Evolutionary conservation across 768 basidiomycete genomes (phyloP), one percentile per base, ranked within the genome.

Genomic region (Sarcodon sp.): DNA sequence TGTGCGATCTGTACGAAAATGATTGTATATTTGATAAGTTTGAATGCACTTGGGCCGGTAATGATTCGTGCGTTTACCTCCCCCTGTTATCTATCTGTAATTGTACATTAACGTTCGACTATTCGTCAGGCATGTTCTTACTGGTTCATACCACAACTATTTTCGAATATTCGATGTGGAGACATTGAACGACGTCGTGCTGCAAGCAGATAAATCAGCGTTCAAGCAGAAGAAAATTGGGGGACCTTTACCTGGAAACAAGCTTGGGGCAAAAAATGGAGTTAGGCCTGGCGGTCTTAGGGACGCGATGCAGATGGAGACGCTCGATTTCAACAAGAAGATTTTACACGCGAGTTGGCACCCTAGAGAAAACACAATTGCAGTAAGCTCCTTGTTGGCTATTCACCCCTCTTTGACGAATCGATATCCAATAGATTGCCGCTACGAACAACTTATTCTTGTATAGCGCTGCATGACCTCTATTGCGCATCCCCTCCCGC

Each of bases 1-100:
- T 99, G 7, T 99, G 96, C 64, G 96, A 99, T 64, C 67, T 98
- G 53, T 99, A 99, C 61, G 96, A 99, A 72, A 99, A 98, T 59
- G 96, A 99, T 60, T 98, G 96, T 67, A 99, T 99, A 60, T 99
- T 98, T 63, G 96, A 99, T 73, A 98, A 98, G 67, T 99, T 98
- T 57, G 96, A 99, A 68, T 98, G 96, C 63, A 85, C 89, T 16
- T 99, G 92, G 86, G 87, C 87, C 54, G 96, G 96, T 35, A 88
- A 96, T 61, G 94, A 88, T 62, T 81, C 83, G 96, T 83, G 67
- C 65, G 94, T 69, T n/a, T 50, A 48, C 44, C n/a, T 43, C 51
- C 43, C 44, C 49, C 15, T 51, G 48, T 56, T 64, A 44, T 63
- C 44, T 7, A 46, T n/a, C 5, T 31, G 43, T 44, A 45, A 44